phyloP scores from a whole-genome alignment of 75 land plant species.

The Picea glauca region DNA sequence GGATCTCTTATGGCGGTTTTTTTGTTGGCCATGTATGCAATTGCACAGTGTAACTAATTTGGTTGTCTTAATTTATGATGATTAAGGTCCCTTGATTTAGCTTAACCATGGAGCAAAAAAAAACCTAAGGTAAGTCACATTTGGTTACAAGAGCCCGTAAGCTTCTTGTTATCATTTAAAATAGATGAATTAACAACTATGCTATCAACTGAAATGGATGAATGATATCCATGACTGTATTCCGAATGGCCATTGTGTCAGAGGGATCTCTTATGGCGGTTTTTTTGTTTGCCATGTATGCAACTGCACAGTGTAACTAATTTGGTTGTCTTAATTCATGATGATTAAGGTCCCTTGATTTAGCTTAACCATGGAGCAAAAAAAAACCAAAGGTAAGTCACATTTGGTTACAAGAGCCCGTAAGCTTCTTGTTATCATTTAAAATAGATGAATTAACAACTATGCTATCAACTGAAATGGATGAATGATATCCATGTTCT shows the following conservation, averaged over 20 bases:
- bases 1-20: background rate
- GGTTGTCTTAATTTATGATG: constrained; percentile 1
- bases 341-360: background rate
- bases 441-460: no score
- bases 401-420: no score
- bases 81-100: background rate
- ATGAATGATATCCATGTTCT: no score
- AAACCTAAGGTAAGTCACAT: no score
- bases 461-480: no score
- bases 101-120: background rate
- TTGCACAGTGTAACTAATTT: background rate
- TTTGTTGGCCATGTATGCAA: background rate
- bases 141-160: no score
- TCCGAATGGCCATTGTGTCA: background rate
- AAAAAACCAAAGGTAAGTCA: no score
- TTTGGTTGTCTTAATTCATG: background rate
- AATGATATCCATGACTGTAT: background rate
- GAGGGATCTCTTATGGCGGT: background rate
- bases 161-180: no score
- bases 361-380: background rate
- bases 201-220: no score
- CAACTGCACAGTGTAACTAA: background rate
- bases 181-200: no score
- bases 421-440: no score
- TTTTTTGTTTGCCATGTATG: background rate